Conservation (phyloP, 2,329 filamentous ascomycete species). For the Fusarium abutilonis region DNA sequence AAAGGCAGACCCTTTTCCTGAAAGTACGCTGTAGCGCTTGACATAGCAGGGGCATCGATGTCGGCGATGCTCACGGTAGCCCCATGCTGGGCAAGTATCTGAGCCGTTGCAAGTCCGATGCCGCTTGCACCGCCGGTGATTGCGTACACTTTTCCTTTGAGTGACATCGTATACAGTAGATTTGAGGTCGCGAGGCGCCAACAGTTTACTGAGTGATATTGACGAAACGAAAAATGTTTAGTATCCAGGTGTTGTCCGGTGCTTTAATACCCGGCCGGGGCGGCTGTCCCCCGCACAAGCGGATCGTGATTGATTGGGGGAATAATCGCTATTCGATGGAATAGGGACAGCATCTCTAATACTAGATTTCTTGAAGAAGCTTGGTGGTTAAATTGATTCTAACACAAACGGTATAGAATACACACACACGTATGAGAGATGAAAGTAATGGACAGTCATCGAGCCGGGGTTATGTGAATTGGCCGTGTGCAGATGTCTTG, state of each 20-base stretch:
- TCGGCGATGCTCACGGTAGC: constrained; percentile 55
- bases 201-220: too few species aligned
- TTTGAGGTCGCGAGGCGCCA: not conserved
- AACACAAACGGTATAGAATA: too few species aligned
- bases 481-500: too few species aligned
- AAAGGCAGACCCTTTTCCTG: constrained; percentile 41
- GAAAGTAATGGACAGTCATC: too few species aligned
- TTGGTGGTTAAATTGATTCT: too few species aligned
- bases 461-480: too few species aligned
- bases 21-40: constrained; percentile 48
- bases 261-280: constrained; percentile 8
- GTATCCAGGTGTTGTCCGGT: constrained; percentile 1
- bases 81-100: constrained; percentile 50
- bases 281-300: constrained; percentile 22
- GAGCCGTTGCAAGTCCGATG: constrained; percentile 56
- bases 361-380: too few species aligned
- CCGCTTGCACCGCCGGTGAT: constrained; percentile 57
- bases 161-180: constrained; percentile 41
- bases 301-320: constrained; percentile 23
- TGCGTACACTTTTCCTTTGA: constrained; percentile 51
- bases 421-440: too few species aligned
- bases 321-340: too few species aligned
- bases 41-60: constrained; percentile 46
- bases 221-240: not conserved
- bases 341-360: too few species aligned